These are phyloP conservation scores for Pyrus communis DNA, from an alignment of 306 rosid genomes.

Conservation along the genomic window DNA sequence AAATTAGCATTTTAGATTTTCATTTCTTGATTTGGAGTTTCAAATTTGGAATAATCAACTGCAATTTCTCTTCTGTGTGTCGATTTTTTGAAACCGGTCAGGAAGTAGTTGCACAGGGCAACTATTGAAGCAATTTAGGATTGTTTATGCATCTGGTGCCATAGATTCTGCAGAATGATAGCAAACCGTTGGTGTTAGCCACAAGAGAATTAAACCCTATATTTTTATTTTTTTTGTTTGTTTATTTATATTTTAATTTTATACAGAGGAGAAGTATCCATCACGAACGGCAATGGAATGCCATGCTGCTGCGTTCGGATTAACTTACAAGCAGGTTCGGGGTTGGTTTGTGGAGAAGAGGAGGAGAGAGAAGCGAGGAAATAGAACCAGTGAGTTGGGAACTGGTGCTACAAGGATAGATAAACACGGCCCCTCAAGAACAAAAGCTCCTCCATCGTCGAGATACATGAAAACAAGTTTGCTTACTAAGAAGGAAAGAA, in stretches of 20 bases:
- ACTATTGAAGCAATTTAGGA: neutral
- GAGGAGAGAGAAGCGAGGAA: constrained; percentile 44
- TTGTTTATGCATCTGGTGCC: neutral
- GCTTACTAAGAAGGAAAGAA: neutral
- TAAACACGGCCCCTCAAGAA: neutral
- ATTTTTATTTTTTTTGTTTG: neutral
- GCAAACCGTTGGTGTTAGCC: neutral
- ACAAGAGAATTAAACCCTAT: neutral
- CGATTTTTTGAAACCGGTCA: neutral
- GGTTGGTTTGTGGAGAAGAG: constrained; percentile 59
- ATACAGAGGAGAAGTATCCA: constrained; percentile 59
- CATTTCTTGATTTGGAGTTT: neutral
- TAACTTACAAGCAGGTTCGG: constrained; percentile 51
- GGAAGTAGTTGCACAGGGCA: neutral
- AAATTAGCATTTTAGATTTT: neutral
- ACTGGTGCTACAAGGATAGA: constrained; percentile 16
- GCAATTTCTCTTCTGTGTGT: neutral
- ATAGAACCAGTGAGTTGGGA: constrained; percentile 16
- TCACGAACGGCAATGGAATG: constrained; percentile 31
- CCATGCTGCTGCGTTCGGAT: constrained; percentile 37
- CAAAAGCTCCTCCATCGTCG: constrained; percentile 18
- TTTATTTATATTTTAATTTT: too few species aligned
- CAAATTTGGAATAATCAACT: neutral
- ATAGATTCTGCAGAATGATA: neutral
- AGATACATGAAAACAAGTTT: constrained; percentile 2